These are phyloP conservation scores for Adansonia madagascariensis DNA, from an alignment of 441 rosid genomes.

Conservation along the genomic window DNA sequence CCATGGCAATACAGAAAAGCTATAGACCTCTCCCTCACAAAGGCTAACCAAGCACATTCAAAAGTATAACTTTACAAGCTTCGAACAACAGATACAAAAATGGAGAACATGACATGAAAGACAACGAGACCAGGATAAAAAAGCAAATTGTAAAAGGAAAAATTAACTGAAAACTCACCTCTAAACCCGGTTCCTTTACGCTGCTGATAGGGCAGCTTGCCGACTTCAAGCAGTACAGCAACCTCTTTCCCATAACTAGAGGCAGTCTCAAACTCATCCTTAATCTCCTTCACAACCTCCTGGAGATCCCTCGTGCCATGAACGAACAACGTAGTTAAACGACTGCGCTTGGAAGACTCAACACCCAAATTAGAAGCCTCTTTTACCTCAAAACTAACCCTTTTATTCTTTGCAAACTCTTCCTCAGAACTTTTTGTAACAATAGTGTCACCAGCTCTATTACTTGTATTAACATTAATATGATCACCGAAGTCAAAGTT, in stretches of 20 bases:
- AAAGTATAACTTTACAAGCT: constrained; percentile 4
- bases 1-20: not conserved
- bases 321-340: no score
- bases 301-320: no score
- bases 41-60: constrained; percentile 17
- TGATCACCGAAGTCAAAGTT: constrained; percentile 37
- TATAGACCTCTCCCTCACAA: not conserved
- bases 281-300: no score
- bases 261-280: constrained; percentile 38
- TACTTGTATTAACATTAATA: constrained; percentile 41
- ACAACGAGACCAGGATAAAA: no score
- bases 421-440: constrained; percentile 55
- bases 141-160: not conserved
- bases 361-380: constrained; percentile 52
- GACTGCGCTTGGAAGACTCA: constrained; percentile 40
- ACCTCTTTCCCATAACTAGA: constrained; percentile 83
- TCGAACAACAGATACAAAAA: not conserved
- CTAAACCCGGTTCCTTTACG: constrained; percentile 56
- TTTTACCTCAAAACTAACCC: constrained; percentile 83
- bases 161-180: constrained; percentile 47
- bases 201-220: constrained; percentile 77
- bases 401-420: constrained; percentile 56
- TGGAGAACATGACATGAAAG: not conserved
- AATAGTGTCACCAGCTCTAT: constrained; percentile 50
- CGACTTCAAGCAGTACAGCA: constrained; percentile 86